These are phyloP conservation scores for Vaccinium vitisidaea DNA, from an alignment of 148 eudicot species.

Conservation along the genomic window DNA sequence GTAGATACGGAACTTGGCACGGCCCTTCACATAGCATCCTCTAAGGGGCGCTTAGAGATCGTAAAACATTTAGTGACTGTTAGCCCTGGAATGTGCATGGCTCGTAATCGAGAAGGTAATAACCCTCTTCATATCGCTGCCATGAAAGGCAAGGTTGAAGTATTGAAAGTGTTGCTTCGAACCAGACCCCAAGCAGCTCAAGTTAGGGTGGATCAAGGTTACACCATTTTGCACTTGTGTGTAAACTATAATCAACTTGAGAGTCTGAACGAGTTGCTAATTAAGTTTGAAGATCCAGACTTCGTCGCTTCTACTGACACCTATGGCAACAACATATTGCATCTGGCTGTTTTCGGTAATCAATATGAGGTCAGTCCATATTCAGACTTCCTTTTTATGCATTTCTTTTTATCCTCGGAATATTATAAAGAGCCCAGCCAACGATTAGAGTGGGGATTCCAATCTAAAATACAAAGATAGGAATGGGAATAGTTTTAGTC, in stretches of 20 bases:
- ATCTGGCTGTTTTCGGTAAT: no score
- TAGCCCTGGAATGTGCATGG: conserved; percentile 10
- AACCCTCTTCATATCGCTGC: conserved; percentile 30
- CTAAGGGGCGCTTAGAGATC: no score
- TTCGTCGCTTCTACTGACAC: neutral
- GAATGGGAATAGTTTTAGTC: no score
- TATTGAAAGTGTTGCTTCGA: conserved; percentile 13
- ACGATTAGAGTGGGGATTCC: no score
- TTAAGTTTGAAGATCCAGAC: neutral
- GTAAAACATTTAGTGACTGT: neutral
- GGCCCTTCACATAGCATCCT: no score
- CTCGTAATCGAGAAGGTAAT: conserved; percentile 20
- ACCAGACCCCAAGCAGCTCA: conserved; percentile 9
- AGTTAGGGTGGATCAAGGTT: neutral
- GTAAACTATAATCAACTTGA: conserved; percentile 21
- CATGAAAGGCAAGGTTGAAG: conserved; percentile 13
- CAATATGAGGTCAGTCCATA: no score
- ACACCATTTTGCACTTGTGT: conserved; percentile 22
- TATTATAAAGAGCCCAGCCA: no score
- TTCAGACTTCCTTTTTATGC: no score
- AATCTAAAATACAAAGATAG: no score
- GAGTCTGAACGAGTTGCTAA: neutral
- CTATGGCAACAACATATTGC: no score
- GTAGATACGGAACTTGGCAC: no score
- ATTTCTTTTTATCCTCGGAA: no score